These are phyloP conservation scores for Dioszegia crocea DNA, from an alignment of 768 basidiomycete species.

Conservation along the genomic window DNA sequence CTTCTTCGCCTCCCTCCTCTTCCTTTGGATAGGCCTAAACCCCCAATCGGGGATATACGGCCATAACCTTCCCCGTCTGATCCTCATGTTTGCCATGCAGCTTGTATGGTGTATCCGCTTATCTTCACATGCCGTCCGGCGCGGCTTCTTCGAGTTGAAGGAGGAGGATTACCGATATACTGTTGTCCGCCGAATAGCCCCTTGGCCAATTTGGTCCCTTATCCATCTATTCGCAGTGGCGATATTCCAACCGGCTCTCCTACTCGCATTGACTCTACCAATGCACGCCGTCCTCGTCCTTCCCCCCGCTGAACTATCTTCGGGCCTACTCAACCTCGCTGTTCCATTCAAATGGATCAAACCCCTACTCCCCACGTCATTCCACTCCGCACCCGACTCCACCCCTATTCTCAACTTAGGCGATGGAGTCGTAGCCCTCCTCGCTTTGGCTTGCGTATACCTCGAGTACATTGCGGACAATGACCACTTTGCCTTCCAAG, in stretches of 20 bases:
- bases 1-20: conserved; percentile 74
- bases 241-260: conserved; percentile 71
- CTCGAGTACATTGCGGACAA: conserved; percentile 84
- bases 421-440: conserved; percentile 61
- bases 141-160: conserved; percentile 67
- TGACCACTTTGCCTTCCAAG: conserved; percentile 75
- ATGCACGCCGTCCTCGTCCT: conserved; percentile 49
- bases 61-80: conserved; percentile 61
- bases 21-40: conserved; percentile 62
- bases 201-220: conserved; percentile 60
- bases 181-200: conserved; percentile 63
- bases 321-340: conserved; percentile 16
- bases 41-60: conserved; percentile 54
- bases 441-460: conserved; percentile 61
- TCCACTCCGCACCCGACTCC: conserved; percentile 46
- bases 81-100: conserved; percentile 69
- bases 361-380: conserved; percentile 17
- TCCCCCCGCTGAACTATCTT: conserved; percentile 34
- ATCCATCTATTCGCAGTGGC: conserved; percentile 71
- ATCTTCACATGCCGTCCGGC: conserved; percentile 74
- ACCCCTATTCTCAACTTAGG: conserved; percentile 58
- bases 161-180: conserved; percentile 79
- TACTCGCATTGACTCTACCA: conserved; percentile 58
- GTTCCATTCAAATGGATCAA: conserved; percentile 17
- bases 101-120: conserved; percentile 56